Evolutionary conservation across 345 rosid genomes (phyloP), one percentile per base, ranked within the genome.

Genomic region (Draba incana): DNA sequence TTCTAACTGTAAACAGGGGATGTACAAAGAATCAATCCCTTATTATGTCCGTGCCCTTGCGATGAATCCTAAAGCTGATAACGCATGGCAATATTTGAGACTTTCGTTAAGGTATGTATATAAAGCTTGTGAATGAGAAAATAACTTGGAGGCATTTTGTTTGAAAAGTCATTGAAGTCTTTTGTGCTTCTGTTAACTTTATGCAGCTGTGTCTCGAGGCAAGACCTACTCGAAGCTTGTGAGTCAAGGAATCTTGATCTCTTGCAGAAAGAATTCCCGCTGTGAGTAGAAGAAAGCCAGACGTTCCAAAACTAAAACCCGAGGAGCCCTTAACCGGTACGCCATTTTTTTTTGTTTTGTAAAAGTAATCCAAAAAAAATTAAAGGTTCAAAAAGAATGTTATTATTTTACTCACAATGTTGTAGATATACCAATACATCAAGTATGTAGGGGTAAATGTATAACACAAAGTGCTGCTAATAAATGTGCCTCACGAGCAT

Each of bases 11-110:
- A 69, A 35, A 64, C 71, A 95, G 99, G 96, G 97, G 31, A 77
- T 88, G 98, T 89, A 89, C 25, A 90, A 86, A 78, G 97, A 95
- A 49, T 92, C 99, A 0, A 85, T 95, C 45, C 84, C 86, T 4
- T 95, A 92, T 70, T 95, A 95, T 65, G 99, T 95, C 5, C 92
- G 98, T 24, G 99, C 99, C 41, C 99, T 95, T 4, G 84, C 96
- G 8, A 89, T 95, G 99, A 95, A 95, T 74, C 99, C 99, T 14
- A 95, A 95, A 79, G 98, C 99, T 15, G 99, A 95, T 63, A 95
- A 95, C 70, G 99, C 96, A 14, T 95, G 98, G 97, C 99, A 92
- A 62, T 95, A 92, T 83, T 78, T 95, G 85, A 85, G 93, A 69
- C 89, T 95, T 68, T 95, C 99, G 16, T 77, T 95, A 60, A 89